Evolutionary conservation across 164 flowering plant genomes (phyloP), one percentile per base, ranked within the genome.

Genomic region (Aristolochia californica): DNA sequence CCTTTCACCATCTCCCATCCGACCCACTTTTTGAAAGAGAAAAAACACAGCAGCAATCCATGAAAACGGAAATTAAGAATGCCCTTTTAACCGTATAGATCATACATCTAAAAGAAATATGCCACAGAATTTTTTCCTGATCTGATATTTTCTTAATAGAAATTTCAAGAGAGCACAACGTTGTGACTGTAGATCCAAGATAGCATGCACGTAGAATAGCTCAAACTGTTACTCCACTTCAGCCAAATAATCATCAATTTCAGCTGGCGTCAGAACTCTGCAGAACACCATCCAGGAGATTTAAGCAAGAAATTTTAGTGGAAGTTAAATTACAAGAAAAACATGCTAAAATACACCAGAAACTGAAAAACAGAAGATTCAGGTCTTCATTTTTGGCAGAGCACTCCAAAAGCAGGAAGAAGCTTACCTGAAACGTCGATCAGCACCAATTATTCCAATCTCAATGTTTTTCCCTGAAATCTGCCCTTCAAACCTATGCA

Each of bases 401-500:
- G 13, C 20, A 17, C 24, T 9, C 45, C 44, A 16, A 5, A 38
- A 47, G 18, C n/a, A 38, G 21, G 55, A 65, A 28, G 23, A 38
- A 21, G 44, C 72, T 62, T 73, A 62, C 99, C 87, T 89, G 85
- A 93, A 93, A 54, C 61, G 76, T 69, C 57, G 78, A 74, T 90
- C 95, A 2, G 74, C 69, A 26, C 95, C 85, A 70, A 89, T 89
- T 45, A 89, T 84, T 5, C 97, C 99, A 61, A 93, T 93, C 75
- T 93, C 99, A 56, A 93, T 93, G 64, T 93, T 93, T 69, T 87
- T 93, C 34, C 86, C 75, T 9, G 99, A 89, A 49, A 93, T 93
- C 48, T 93, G 97, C 52, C 99, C 99, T 72, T 93, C 99, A 64
- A 93, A 93, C 53, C 99, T 93, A 70, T 55, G 55, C 48, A 59